Conservation (phyloP, 495 filamentous ascomycete species). For the Penicilliopsis zonata region DNA sequence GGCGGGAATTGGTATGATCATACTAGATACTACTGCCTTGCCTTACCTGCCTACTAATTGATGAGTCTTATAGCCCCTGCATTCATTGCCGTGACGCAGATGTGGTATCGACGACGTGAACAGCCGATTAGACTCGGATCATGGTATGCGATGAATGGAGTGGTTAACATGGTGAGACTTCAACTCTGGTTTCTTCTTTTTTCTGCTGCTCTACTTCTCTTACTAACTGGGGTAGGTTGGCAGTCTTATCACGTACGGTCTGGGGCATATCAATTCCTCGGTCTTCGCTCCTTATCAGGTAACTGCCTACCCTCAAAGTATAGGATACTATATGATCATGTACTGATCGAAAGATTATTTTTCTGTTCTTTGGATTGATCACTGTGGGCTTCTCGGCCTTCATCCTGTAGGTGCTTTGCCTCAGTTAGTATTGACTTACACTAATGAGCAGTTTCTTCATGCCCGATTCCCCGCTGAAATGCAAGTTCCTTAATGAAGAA, state of each 20-base stretch:
- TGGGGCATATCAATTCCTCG: conserved; percentile 44
- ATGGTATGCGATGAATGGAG: conserved; percentile 51
- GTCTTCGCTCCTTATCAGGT: conserved; percentile 45
- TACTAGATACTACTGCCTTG: conserved; percentile 1
- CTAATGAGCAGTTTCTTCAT: conserved; percentile 24
- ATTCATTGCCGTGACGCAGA: conserved; percentile 48
- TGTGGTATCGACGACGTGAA: conserved; percentile 51
- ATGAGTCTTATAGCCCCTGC: conserved; percentile 30
- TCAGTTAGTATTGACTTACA: not conserved
- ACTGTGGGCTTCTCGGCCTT: conserved; percentile 35
- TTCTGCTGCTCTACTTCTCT: too few species aligned
- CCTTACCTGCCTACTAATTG: not conserved
- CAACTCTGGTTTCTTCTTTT: not conserved
- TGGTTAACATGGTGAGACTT: conserved; percentile 36
- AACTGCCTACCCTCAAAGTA: not conserved
- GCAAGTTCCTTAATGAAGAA: conserved; percentile 44
- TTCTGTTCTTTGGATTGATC: conserved; percentile 41
- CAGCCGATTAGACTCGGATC: conserved; percentile 45
- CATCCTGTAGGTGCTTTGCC: conserved; percentile 22
- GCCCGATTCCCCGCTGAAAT: conserved; percentile 46
- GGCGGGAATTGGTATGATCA: conserved; percentile 29
- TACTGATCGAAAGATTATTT: conserved; percentile 30
- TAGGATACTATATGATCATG: conserved; percentile 4
- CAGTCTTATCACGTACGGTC: conserved; percentile 42
- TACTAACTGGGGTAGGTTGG: conserved; percentile 19